These are phyloP conservation scores for Serendipita sp. DNA, from an alignment of 768 basidiomycete genomes.

Conservation along the genomic window DNA sequence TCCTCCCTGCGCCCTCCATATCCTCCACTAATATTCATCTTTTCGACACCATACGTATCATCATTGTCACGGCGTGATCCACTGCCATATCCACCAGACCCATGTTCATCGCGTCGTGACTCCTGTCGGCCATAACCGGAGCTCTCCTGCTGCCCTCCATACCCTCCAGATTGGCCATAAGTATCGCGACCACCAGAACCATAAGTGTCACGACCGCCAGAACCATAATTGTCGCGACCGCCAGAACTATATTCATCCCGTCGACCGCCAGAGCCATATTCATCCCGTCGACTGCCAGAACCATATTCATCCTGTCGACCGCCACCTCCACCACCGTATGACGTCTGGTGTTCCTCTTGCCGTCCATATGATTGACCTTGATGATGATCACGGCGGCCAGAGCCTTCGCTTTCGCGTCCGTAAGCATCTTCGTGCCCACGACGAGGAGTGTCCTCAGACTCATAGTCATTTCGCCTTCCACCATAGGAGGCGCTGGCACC, in stretches of 20 bases:
- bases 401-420: neutral
- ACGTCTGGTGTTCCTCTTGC: neutral
- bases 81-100: slow-evolving; percentile 7
- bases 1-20: neutral
- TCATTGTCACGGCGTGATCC: slow-evolving; percentile 15
- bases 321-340: neutral
- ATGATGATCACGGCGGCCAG: neutral
- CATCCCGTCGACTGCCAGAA: neutral
- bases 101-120: slow-evolving; percentile 8
- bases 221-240: neutral
- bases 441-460: slow-evolving; percentile 3
- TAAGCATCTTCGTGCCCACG: neutral
- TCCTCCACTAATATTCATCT: slow-evolving; percentile 23
- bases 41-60: slow-evolving; percentile 38
- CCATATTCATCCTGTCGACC: neutral
- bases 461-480: neutral
- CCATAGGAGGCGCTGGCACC: slow-evolving; percentile 5
- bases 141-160: neutral
- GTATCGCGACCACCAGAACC: neutral
- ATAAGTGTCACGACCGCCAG: neutral
- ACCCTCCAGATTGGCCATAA: neutral
- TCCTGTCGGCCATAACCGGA: neutral
- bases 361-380: neutral
- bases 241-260: neutral
- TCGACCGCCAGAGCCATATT: neutral